Conservation (phyloP, 2,329 filamentous ascomycete genomes). For the Diaporthe sp. region DNA sequence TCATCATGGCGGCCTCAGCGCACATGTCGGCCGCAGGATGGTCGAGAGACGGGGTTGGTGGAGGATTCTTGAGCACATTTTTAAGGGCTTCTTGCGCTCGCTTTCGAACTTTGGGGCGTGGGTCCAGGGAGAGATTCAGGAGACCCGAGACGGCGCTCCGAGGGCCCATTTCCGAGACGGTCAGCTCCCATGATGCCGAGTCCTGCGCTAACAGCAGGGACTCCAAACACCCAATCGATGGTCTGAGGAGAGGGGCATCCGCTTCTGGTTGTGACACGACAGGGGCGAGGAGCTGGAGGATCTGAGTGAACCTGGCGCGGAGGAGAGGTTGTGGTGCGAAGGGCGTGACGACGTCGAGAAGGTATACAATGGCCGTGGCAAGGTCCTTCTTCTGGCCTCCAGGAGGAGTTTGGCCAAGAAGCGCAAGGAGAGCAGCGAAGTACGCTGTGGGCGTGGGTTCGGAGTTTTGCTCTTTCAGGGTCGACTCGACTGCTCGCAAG, state of each 20-base stretch:
- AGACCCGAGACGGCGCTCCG: constrained; percentile 89
- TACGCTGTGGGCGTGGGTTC: constrained; percentile 89
- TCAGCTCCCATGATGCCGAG: constrained; percentile 86
- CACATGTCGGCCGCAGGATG: constrained; percentile 97
- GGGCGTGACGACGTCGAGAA: constrained; percentile 92
- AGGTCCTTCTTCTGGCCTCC: constrained; percentile 83
- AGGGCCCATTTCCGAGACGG: constrained; percentile 85
- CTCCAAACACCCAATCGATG: constrained; percentile 93
- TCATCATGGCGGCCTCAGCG: constrained; percentile 88
- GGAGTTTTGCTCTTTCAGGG: constrained; percentile 87
- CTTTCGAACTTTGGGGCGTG: constrained; percentile 93
- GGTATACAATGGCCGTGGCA: constrained; percentile 89
- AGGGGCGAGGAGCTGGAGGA: constrained; percentile 87
- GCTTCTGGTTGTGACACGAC: constrained; percentile 83
- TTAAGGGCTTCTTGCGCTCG: constrained; percentile 90
- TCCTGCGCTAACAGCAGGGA: constrained; percentile 93
- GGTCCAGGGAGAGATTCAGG: constrained; percentile 86
- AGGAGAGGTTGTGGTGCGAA: constrained; percentile 88
- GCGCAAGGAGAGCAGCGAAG: constrained; percentile 92
- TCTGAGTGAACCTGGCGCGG: constrained; percentile 94
- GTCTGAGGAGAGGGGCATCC: constrained; percentile 86
- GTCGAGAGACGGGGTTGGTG: constrained; percentile 91
- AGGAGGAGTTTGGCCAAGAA: constrained; percentile 82
- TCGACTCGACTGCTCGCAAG: constrained; percentile 92
- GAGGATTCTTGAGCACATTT: constrained; percentile 85